Percentiles rank a stretch among this genome's conserved stretches.
phyloP scores from a whole-genome alignment of 768 basidiomycete genomes.

The Hysterangium stoloniferum region DNA sequence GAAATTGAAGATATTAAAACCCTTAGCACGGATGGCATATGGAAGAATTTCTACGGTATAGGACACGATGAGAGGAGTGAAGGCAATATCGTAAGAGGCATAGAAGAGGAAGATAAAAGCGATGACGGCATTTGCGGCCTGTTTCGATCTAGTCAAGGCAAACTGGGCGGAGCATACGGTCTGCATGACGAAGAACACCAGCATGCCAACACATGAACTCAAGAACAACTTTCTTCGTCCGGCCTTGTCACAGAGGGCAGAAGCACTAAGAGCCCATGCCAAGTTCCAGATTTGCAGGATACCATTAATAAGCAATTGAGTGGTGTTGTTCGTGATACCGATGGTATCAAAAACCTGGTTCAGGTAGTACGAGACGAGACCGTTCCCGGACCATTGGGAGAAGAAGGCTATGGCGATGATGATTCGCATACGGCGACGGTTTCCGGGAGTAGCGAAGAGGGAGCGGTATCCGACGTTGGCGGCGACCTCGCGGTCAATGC shows the following conservation, averaged over 20 bases:
- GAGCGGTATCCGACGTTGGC: constrained; percentile 62
- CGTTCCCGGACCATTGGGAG: constrained; percentile 51
- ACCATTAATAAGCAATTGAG: constrained; percentile 13
- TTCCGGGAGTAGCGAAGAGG: constrained; percentile 58
- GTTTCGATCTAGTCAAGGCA: constrained; percentile 12
- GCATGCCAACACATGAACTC: constrained; percentile 22
- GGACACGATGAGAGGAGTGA: constrained; percentile 29
- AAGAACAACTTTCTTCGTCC: constrained; percentile 20
- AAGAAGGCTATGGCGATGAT: constrained; percentile 75
- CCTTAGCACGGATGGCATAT: constrained; percentile 34
- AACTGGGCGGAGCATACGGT: constrained; percentile 17
- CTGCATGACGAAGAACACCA: constrained; percentile 21
- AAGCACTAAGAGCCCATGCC: constrained; percentile 21
- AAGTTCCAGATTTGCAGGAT: constrained; percentile 23
- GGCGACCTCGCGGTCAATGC: constrained; percentile 38
- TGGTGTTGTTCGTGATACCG: constrained; percentile 12
- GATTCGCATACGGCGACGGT: constrained; percentile 69
- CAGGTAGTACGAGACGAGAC: constrained; percentile 29
- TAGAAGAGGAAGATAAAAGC: constrained; percentile 19
- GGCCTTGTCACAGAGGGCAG: constrained; percentile 26
- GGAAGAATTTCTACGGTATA: constrained; percentile 39
- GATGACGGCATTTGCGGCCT: constrained; percentile 24
- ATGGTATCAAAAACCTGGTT: constrained; percentile 21
- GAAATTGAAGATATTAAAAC: constrained; percentile 32
- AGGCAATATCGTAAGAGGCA: constrained; percentile 19